Conservation (phyloP, 768 basidiomycete species). For the Mycena maculata region DNA sequence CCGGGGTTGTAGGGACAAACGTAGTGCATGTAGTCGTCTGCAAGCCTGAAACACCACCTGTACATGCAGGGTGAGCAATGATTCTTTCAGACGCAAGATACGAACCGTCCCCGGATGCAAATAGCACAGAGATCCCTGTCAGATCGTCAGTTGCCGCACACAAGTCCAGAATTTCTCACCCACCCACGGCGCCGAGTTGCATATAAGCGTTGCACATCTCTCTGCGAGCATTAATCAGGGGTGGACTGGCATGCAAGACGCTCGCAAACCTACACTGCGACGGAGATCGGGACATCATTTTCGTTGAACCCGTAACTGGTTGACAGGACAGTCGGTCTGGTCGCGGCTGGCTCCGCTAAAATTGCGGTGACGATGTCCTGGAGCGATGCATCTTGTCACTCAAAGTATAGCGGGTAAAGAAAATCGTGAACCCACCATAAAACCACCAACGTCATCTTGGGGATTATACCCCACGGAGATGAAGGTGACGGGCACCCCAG, state of each 20-base stretch:
- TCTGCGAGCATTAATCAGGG: conserved; percentile 34
- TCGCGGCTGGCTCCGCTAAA: conserved; percentile 54
- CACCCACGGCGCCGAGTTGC: conserved; percentile 52
- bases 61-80: too few species aligned
- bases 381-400: conserved; percentile 41
- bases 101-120: background rate
- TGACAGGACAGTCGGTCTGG: conserved; percentile 52
- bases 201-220: conserved; percentile 42
- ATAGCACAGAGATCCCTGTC: background rate
- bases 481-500: conserved; percentile 50
- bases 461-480: conserved; percentile 36
- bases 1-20: too few species aligned
- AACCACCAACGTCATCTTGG: conserved; percentile 13
- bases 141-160: background rate
- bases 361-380: conserved; percentile 43
- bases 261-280: conserved; percentile 45
- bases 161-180: background rate
- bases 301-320: conserved; percentile 54
- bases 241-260: conserved; percentile 21
- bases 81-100: too few species aligned
- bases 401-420: background rate
- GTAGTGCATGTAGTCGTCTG: too few species aligned
- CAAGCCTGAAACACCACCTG: too few species aligned
- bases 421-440: conserved; percentile 19
- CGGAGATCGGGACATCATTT: conserved; percentile 46